These are phyloP conservation scores for Ogataea nitratoaversa DNA, from an alignment of 805 yeast species.

Conservation along the genomic window DNA sequence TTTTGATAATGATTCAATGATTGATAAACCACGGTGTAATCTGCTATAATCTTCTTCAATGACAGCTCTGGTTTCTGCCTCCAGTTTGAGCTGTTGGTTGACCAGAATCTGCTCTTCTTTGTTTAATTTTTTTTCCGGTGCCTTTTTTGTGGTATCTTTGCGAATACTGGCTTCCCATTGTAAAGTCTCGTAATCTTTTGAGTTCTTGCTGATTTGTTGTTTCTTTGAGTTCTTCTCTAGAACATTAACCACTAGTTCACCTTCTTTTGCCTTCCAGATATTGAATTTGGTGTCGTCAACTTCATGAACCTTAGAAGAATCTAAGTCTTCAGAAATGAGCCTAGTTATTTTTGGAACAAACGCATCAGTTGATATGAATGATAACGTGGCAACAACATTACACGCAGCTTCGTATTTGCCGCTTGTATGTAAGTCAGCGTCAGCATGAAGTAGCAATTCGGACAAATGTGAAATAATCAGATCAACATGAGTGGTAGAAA, in stretches of 20 bases:
- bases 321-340: constrained; percentile 41
- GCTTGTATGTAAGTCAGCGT: constrained; percentile 29
- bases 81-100: constrained; percentile 59
- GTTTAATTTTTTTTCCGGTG: constrained; percentile 51
- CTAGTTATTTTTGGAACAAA: constrained; percentile 49
- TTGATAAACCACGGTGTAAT: constrained; percentile 45
- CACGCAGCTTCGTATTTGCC: constrained; percentile 51
- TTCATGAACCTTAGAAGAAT: constrained; percentile 29
- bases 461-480: constrained; percentile 24
- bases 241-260: constrained; percentile 64
- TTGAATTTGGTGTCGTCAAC: constrained; percentile 47
- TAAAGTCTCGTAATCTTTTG: constrained; percentile 78
- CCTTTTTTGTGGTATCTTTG: constrained; percentile 57
- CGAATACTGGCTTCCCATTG: constrained; percentile 89
- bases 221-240: constrained; percentile 41
- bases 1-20: constrained; percentile 51
- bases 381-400: constrained; percentile 41
- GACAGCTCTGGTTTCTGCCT: constrained; percentile 48
- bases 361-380: constrained; percentile 57
- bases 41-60: constrained; percentile 36
- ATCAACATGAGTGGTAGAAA: constrained; percentile 35
- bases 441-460: constrained; percentile 8
- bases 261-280: constrained; percentile 70
- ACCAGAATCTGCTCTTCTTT: constrained; percentile 71
- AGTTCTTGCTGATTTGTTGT: constrained; percentile 57